Evolutionary conservation across 2,329 filamentous ascomycete genomes (phyloP), one percentile per base, ranked within the genome.

Genomic region (Diplodia intermedia): DNA sequence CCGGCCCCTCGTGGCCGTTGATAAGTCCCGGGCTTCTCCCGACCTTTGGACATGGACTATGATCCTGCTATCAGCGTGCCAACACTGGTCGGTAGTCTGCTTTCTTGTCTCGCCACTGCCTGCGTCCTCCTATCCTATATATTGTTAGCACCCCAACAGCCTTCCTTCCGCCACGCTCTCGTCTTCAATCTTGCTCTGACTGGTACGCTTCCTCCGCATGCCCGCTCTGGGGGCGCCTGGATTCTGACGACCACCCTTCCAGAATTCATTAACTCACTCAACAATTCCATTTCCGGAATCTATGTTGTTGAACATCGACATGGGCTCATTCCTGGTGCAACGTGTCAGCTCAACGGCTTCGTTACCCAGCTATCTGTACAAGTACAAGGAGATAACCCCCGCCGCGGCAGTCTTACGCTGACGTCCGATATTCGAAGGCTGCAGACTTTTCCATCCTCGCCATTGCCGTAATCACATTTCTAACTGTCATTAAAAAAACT

Each of bases 291-390:
- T 15, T 83, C 81, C 1, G 82, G 82, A 23, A 72, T 78, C 26
- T 73, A 78, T 53, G 76, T 77, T 15, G 71, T 81, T 4, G 69
- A 70, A 4, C 72, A 76, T 36, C 69, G 69, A 0, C 70, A 69
- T 52, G 36, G 75, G 14, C 71, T 80, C 18, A 52, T 67, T 7
- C 68, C 74, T 9, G 77, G 79, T 14, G 15, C 72, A 0, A 77
- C 76, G 3, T 84, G 82, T 70, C 75, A 75, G 9, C 67, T 79
- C 20, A 84, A 83, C 70, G 82, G 81, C 43, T 82, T 79, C 73
- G 69, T 83, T 47, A 81, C 81, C 29, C 83, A 84, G 66, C 74
- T 83, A 55, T 82, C 79, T 2, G 82, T 83, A 14, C 82, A 84
- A 71, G 79, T 80, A 65, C 18, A 43, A n/a, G 29, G 18, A 38